Base-by-base conservation (phyloP, 306 rosid genomes). In the Vigna mungo region DNA sequence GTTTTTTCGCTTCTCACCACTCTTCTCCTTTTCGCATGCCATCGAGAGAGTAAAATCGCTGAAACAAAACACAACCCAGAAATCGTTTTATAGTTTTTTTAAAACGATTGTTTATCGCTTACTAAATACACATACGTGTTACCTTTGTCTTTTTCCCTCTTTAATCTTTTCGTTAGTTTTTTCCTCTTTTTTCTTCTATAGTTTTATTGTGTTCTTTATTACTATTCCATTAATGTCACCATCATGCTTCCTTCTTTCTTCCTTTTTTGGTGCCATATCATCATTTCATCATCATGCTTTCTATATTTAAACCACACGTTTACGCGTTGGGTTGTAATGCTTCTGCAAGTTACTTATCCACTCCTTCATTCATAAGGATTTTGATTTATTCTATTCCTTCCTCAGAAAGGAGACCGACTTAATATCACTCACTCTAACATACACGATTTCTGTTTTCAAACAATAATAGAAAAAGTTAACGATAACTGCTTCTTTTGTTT, bases 351-450 rank as follows among this genome's bases (percentile, higher is more conserved):
- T 70, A 36, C 68, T 67, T 62, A 83, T 39, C 68, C 25, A 54
- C 41, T 83, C 68, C 80, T 73, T 72, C 65, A 1, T 72, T 18
- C 54, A 75, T 75, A 80, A 84, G 76, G 30, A 68, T 80, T 68
- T 51, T 62, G 39, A 49, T 68, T 75, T 48, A 13, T 36, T 49
- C 34, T 59, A 5, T 54, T 10, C 23, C 64, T 59, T 68, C 18
- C 59, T 43, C 71, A n/a, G 6, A 56, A 47, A 72, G 58, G 23
- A 56, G 16, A 54, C 4, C 32, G 1, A 36, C 11, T 11, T 25
- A 3, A 47, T 60, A 77, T 3, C 30, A 59, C 7, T 20, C 6
- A 7, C 5, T 32, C 15, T 63, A 21, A 47, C 71, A 46, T 30
- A 61, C 32, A 62, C 32, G 0, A 15, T 15, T 61, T 62, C 43